Conservation (phyloP, 2,329 filamentous ascomycete species). For the Alternaria postmessia region DNA sequence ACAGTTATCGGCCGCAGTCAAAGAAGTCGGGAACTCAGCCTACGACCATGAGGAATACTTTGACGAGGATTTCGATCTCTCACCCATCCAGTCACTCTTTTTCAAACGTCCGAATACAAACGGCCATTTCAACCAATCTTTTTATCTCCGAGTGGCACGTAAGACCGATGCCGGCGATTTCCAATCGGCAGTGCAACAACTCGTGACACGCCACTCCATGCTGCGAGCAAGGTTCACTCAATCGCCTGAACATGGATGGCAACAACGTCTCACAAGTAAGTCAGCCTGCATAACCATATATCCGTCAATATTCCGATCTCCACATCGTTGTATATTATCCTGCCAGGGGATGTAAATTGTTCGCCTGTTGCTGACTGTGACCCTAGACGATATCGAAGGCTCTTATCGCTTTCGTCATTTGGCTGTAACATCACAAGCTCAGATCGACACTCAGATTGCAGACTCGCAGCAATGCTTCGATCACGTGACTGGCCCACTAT, state of each 20-base stretch:
- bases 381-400: constrained; percentile 29
- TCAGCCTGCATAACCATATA: neutral
- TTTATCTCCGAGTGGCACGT: constrained; percentile 41
- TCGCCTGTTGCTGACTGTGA: constrained; percentile 8
- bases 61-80: constrained; percentile 41
- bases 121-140: constrained; percentile 48
- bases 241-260: constrained; percentile 37
- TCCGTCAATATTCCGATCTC: neutral
- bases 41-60: constrained; percentile 35
- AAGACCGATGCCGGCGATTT: constrained; percentile 36
- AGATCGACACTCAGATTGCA: constrained; percentile 43
- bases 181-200: constrained; percentile 31
- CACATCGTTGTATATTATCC: neutral
- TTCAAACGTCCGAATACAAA: constrained; percentile 43
- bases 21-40: constrained; percentile 26
- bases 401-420: constrained; percentile 42
- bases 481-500: constrained; percentile 36
- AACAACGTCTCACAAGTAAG: constrained; percentile 43
- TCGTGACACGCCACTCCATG: constrained; percentile 45
- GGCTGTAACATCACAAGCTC: constrained; percentile 28
- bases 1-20: constrained; percentile 38
- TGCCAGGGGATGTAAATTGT: neutral
- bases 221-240: constrained; percentile 41
- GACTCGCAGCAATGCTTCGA: constrained; percentile 41
- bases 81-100: constrained; percentile 45